Percentiles rank a stretch among this genome's conserved stretches.
These are phyloP conservation scores for Eutrema yunnanense DNA, from an alignment of 345 rosid genomes.

Conservation along the genomic window DNA sequence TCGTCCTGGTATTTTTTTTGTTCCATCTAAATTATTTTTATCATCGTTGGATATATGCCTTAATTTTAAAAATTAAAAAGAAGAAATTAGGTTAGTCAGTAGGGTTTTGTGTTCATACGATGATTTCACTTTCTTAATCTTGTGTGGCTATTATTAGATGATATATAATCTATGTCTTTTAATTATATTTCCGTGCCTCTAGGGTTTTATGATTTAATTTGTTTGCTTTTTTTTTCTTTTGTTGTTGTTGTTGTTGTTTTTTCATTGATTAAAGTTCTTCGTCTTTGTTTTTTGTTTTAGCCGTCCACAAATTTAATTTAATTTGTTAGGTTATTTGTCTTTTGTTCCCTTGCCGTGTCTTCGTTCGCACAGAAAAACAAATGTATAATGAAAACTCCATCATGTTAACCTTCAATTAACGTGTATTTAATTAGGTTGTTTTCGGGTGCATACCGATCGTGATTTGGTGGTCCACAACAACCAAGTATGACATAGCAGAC, in stretches of 20 bases:
- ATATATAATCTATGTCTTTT: neutral
- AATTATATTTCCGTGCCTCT: neutral
- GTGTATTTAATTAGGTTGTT: neutral
- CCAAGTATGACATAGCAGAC: neutral
- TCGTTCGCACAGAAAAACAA: neutral
- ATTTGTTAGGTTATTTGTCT: no score
- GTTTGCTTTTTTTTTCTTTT: no score
- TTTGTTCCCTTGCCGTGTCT: no score
- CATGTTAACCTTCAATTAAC: neutral
- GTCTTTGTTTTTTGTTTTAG: no score
- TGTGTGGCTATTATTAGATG: neutral
- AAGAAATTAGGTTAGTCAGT: neutral
- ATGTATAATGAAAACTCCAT: neutral
- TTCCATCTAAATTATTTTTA: neutral
- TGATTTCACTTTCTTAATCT: neutral
- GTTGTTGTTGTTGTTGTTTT: neutral
- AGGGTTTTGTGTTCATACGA: neutral
- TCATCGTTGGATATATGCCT: neutral
- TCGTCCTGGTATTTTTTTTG: neutral
- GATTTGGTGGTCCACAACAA: conserved; percentile 14
- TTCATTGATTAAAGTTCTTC: neutral
- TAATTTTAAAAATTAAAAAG: neutral
- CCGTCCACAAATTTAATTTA: neutral
- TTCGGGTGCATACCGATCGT: neutral
- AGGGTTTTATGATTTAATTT: neutral